phyloP scores from a whole-genome alignment of 1,284 basidiomycete species.

The Pseudozyma hubeiensis region DNA sequence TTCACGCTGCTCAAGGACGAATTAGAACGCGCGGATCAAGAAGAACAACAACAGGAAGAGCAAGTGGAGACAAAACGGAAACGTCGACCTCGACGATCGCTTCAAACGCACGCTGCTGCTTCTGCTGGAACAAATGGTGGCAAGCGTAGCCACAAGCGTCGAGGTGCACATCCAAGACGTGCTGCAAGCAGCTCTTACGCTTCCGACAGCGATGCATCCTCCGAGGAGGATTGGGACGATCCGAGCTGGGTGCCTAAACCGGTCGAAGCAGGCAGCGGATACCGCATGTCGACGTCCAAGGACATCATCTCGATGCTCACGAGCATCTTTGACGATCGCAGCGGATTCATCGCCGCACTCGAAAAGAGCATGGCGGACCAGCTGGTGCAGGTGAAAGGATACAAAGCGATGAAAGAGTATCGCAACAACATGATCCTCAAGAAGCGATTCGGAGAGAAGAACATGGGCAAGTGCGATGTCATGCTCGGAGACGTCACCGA shows the following conservation, averaged over 20 bases:
- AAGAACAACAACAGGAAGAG: conserved; percentile 39
- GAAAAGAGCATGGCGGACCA: conserved; percentile 65
- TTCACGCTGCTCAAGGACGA: conserved; percentile 63
- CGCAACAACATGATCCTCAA: conserved; percentile 66
- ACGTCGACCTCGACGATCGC: conserved; percentile 25
- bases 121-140: not conserved
- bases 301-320: conserved; percentile 66
- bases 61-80: conserved; percentile 6
- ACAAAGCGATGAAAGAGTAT: conserved; percentile 58
- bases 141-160: conserved; percentile 17
- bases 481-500: conserved; percentile 65
- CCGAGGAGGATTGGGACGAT: conserved; percentile 50
- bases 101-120: conserved; percentile 6
- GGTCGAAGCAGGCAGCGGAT: conserved; percentile 56
- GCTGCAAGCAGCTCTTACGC: conserved; percentile 13
- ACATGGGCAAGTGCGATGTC: conserved; percentile 65
- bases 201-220: conserved; percentile 44
- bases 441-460: conserved; percentile 62
- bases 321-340: conserved; percentile 65
- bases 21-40: conserved; percentile 48
- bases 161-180: conserved; percentile 3
- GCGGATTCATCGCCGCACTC: conserved; percentile 62
- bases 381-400: conserved; percentile 58
- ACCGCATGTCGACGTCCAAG: conserved; percentile 56
- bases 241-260: conserved; percentile 58